A percentile compares a stretch with the other conserved stretches of the same genome.
phyloP scores from a whole-genome alignment of 257 asterid genomes.

The Fraxinus pennsylvanica region DNA sequence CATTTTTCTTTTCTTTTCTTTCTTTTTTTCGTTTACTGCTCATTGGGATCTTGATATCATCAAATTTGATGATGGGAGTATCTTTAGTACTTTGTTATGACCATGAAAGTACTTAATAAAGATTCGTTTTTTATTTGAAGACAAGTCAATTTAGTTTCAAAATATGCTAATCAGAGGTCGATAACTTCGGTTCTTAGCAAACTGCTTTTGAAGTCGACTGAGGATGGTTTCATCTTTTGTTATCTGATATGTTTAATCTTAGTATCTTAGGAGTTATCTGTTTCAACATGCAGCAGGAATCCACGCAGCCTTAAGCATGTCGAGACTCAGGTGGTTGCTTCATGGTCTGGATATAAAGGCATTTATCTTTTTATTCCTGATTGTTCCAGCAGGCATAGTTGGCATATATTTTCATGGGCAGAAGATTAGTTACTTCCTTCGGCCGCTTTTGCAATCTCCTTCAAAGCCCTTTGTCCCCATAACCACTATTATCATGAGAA shows the following conservation, averaged over 20 bases:
- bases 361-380: constrained; percentile 33
- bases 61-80: not conserved
- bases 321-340: constrained; percentile 40
- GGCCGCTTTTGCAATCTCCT: constrained; percentile 48
- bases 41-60: not conserved
- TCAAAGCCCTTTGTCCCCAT: constrained; percentile 42
- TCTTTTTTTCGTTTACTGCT: not conserved
- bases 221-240: not conserved
- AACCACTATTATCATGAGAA: constrained; percentile 39
- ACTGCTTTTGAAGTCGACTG: not conserved
- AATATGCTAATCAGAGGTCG: not conserved
- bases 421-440: constrained; percentile 42
- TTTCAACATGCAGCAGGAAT: constrained; percentile 28
- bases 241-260: constrained; percentile 13
- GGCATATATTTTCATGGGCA: constrained; percentile 44
- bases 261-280: constrained; percentile 10
- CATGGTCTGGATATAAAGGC: constrained; percentile 36
- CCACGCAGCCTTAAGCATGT: constrained; percentile 31
- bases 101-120: not conserved
- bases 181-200: not conserved
- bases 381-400: constrained; percentile 30
- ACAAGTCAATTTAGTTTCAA: too few species aligned
- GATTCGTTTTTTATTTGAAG: not conserved
- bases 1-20: not conserved
- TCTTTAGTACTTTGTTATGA: not conserved